phyloP scores from a whole-genome alignment of 140 eudicot species.

The Bidens hawaiensis region DNA sequence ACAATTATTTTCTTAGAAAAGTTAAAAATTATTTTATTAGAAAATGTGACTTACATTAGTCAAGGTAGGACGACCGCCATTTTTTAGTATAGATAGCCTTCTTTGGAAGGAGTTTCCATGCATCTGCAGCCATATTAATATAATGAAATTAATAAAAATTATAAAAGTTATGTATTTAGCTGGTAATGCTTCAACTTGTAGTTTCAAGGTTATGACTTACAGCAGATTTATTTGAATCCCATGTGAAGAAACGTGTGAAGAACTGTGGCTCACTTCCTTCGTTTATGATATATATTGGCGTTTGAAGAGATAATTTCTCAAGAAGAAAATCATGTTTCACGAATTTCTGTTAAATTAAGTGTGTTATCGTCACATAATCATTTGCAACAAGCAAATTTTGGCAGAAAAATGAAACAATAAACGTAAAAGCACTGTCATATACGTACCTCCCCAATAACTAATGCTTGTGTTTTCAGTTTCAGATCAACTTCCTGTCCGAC shows the following conservation, averaged over 20 bases:
- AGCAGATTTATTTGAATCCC: constrained; percentile 84
- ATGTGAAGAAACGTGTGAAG: constrained; percentile 88
- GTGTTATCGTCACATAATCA: background rate
- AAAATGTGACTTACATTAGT: constrained; percentile 54
- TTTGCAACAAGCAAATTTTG: constrained; percentile 1
- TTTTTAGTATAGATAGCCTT: constrained; percentile 66
- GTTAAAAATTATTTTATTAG: background rate
- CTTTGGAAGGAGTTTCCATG: constrained; percentile 95
- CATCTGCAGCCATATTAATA: constrained; percentile 48
- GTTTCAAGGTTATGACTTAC: constrained; percentile 43
- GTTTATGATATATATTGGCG: constrained; percentile 60
- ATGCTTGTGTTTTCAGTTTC: constrained; percentile 59
- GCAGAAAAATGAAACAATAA: constrained; percentile 7
- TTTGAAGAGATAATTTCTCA: constrained; percentile 72
- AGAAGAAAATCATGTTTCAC: constrained; percentile 79
- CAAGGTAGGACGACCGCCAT: constrained; percentile 63
- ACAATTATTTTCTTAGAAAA: constrained; percentile 1
- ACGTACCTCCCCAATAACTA: constrained; percentile 86
- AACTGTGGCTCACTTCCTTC: constrained; percentile 97
- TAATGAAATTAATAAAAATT: too few species aligned
- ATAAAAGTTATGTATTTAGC: background rate
- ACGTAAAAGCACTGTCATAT: constrained; percentile 9
- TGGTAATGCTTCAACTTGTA: background rate
- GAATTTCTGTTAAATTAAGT: constrained; percentile 61
- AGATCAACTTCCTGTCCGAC: constrained; percentile 75